Conservation (phyloP, 441 rosid genomes). For the Eutrema salsugineum region DNA sequence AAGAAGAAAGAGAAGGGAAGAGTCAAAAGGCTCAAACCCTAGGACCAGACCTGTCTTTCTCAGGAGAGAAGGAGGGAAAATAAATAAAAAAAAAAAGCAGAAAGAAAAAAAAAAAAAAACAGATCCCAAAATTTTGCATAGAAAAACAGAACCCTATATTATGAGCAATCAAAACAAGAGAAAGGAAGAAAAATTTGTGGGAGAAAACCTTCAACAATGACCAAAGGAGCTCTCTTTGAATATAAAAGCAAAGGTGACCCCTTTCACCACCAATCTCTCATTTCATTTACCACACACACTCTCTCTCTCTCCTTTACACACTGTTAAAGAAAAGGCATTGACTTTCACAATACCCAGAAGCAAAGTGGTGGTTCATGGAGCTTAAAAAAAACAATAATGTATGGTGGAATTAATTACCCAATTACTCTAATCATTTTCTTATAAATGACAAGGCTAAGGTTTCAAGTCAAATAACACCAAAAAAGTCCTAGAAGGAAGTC, state of each 20-base stretch:
- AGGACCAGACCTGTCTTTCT: constrained; percentile 54
- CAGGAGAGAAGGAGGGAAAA: constrained; percentile 10
- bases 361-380: constrained; percentile 20
- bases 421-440: constrained; percentile 9
- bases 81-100: background rate
- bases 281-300: constrained; percentile 5
- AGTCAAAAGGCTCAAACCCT: constrained; percentile 56
- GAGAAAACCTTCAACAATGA: constrained; percentile 12
- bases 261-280: constrained; percentile 32
- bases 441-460: background rate
- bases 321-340: constrained; percentile 59
- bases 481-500: constrained; percentile 6
- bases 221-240: constrained; percentile 20
- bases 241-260: constrained; percentile 20
- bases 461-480: constrained; percentile 13
- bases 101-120: background rate
- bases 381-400: background rate
- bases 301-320: constrained; percentile 21
- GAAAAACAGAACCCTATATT: constrained; percentile 9
- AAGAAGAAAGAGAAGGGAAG: constrained; percentile 38
- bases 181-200: background rate
- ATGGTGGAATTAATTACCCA: background rate
- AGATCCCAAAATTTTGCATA: constrained; percentile 62
- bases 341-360: constrained; percentile 45
- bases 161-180: constrained; percentile 15